These are phyloP conservation scores for Claviceps spartinae DNA, from an alignment of 2,329 filamentous ascomycete species.

Conservation along the genomic window DNA sequence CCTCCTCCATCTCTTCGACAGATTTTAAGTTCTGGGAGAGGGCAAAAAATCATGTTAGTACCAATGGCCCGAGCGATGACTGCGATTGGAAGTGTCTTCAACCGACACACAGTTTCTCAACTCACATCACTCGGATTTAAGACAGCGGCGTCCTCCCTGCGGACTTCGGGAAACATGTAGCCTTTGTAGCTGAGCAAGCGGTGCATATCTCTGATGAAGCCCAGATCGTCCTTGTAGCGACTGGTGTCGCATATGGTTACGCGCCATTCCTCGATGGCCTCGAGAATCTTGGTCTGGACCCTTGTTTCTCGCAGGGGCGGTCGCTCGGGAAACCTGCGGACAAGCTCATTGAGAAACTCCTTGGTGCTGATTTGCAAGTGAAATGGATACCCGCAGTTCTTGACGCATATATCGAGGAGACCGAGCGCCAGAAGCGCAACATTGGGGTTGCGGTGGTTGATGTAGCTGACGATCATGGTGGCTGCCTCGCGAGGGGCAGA, in stretches of 20 bases:
- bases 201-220: slow-evolving; percentile 97
- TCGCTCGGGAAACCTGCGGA: slow-evolving; percentile 86
- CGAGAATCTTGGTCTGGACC: slow-evolving; percentile 84
- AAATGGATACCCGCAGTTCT: slow-evolving; percentile 98
- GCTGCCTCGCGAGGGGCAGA: slow-evolving; percentile 90
- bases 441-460: slow-evolving; percentile 96
- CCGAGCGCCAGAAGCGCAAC: slow-evolving; percentile 80
- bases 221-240: slow-evolving; percentile 91
- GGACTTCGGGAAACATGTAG: slow-evolving; percentile 86
- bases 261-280: slow-evolving; percentile 96
- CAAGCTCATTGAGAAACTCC: slow-evolving; percentile 96
- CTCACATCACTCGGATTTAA: slow-evolving; percentile 91
- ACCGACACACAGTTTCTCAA: slow-evolving; percentile 11
- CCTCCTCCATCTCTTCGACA: slow-evolving; percentile 96
- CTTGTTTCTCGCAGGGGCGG: slow-evolving; percentile 75
- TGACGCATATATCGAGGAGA: slow-evolving; percentile 96
- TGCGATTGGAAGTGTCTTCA: neutral
- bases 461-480: slow-evolving; percentile 78
- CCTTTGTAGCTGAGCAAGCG: slow-evolving; percentile 90
- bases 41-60: neutral
- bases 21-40: slow-evolving; percentile 70
- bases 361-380: slow-evolving; percentile 98
- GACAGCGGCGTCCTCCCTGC: slow-evolving; percentile 87
- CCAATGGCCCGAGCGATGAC: slow-evolving; percentile 14
- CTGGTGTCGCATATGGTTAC: slow-evolving; percentile 97